A percentile compares a stretch with the other conserved stretches of the same genome.
These are phyloP conservation scores for Penstemon eatonii DNA, from an alignment of 257 asterid species.

Conservation along the genomic window DNA sequence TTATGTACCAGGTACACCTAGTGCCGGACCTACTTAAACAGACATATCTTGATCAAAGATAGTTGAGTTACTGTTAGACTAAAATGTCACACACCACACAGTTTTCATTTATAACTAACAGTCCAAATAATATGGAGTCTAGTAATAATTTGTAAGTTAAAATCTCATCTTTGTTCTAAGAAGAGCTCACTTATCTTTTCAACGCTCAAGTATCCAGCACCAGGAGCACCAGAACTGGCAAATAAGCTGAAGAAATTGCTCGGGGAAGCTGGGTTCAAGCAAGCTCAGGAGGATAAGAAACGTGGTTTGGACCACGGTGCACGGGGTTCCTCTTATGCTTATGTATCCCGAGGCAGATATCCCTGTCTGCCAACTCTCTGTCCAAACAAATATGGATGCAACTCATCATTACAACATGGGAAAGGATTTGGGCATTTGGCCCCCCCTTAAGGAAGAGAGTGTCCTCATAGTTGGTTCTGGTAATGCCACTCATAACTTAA, in stretches of 20 bases:
- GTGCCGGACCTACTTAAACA: too few species aligned
- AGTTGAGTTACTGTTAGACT: too few species aligned
- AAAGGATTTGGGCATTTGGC: conserved; percentile 61
- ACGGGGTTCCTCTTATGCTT: conserved; percentile 83
- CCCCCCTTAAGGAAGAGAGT: conserved; percentile 70
- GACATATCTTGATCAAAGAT: too few species aligned
- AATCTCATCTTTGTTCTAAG: background rate
- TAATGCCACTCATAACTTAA: conserved; percentile 68
- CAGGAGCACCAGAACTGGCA: conserved; percentile 79
- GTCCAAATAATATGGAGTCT: too few species aligned
- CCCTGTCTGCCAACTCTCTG: conserved; percentile 80
- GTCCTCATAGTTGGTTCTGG: conserved; percentile 81
- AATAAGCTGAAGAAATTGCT: conserved; percentile 58
- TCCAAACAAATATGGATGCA: conserved; percentile 63
- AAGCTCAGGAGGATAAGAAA: conserved; percentile 51
- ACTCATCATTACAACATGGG: conserved; percentile 73
- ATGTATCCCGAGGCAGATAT: conserved; percentile 85
- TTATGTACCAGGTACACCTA: conserved; percentile 55
- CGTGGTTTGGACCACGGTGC: conserved; percentile 97
- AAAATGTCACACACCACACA: too few species aligned
- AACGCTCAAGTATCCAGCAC: conserved; percentile 71
- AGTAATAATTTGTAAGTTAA: background rate
- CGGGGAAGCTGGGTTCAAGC: conserved; percentile 48
- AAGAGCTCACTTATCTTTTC: conserved; percentile 7
- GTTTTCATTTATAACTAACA: too few species aligned